Base-by-base conservation (phyloP, 495 filamentous ascomycete species). In the Podospora appendiculata region DNA sequence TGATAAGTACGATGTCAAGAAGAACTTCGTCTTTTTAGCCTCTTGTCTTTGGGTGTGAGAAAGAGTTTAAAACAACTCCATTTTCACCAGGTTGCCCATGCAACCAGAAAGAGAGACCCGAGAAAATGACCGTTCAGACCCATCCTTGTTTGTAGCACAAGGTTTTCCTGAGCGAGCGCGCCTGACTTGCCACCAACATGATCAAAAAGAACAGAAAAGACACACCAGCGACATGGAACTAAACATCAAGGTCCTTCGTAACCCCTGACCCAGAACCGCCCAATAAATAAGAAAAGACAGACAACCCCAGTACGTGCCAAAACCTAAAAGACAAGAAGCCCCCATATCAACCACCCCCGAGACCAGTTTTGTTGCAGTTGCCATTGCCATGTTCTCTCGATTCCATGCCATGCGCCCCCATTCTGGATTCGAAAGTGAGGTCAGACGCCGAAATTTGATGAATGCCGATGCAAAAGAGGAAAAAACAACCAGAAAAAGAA, bases 371-470 rank as follows among this genome's bases (percentile, higher is more conserved):
- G 36, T 13, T 38, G 13, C 36, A 38, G 9, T 38, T 38, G 36
- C 36, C 36, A 10, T 38, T 38, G 42, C 42, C 42, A 45, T 19
- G 16, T 19, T 45, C 13, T 18, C 32, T 18, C 8, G 32, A 47
- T 36, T 47, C 45, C 45, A 35, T 47, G 45, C 45, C 45, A 47
- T 45, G 42, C 45, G 45, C 45, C 36, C 51, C 51, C 39, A 53
- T 47, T 42, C 44, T 17, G 36, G 13, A 32, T 12, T 41, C 35
- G 34, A 10, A 47, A 47, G 41, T 38, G 44, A 47, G 41, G 19
- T 33, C 43, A 53, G 51, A 53, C 51, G 51, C 44, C 51, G 35
- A 47, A 53, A 34, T 8, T 53, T 16, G 51, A 53, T 42, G 32
- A 39, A 47, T 17, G 32, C 36, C 43, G 8, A 47, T 46, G 42